Evolutionary conservation across 768 basidiomycete genomes (phyloP).

Genomic region (Rhodotorula diobovata): DNA sequence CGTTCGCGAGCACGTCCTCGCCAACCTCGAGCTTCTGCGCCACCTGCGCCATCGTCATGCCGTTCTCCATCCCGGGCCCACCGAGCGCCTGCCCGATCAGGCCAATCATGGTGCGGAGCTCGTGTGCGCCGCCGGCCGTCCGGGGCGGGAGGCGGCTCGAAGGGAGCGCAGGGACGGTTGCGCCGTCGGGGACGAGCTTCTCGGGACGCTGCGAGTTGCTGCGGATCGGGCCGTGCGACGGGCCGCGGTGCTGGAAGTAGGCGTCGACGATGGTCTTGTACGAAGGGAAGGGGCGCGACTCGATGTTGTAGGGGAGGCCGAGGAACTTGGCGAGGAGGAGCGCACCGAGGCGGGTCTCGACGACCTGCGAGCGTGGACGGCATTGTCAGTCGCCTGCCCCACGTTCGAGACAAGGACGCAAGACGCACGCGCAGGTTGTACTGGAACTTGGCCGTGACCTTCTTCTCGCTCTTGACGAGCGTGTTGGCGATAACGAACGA

Average conservation of each 20-base stretch:
- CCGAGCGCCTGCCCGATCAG: slow-evolving; percentile 52
- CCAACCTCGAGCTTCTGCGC: slow-evolving; percentile 53
- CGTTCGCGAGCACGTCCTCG: slow-evolving; percentile 53
- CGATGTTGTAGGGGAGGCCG: slow-evolving; percentile 38
- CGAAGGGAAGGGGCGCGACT: slow-evolving; percentile 17
- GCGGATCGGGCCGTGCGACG: slow-evolving; percentile 22
- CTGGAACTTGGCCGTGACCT: slow-evolving; percentile 64
- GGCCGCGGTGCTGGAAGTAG: slow-evolving; percentile 32
- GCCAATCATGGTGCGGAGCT: slow-evolving; percentile 64
- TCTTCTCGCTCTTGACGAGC: slow-evolving; percentile 74
- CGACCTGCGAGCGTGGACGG: slow-evolving; percentile 54
- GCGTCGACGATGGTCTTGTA: slow-evolving; percentile 37
- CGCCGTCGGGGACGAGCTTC: slow-evolving; percentile 24
- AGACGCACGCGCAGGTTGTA: slow-evolving; percentile 65
- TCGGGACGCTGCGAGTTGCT: slow-evolving; percentile 17
- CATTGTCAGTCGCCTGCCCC: not conserved
- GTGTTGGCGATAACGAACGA: slow-evolving; percentile 74
- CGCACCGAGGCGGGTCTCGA: slow-evolving; percentile 80
- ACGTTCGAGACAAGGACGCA: not conserved
- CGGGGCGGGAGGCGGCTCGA: slow-evolving; percentile 44
- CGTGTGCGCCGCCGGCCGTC: slow-evolving; percentile 55
- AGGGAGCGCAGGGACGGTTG: slow-evolving; percentile 32
- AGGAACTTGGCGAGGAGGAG: slow-evolving; percentile 64
- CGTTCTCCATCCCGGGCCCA: slow-evolving; percentile 50
- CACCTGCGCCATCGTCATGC: slow-evolving; percentile 48